A percentile compares a stretch with the other conserved stretches of the same genome.
Evolutionary conservation across 2,329 filamentous ascomycete species (phyloP).

Genomic region (Talaromyces sp.): DNA sequence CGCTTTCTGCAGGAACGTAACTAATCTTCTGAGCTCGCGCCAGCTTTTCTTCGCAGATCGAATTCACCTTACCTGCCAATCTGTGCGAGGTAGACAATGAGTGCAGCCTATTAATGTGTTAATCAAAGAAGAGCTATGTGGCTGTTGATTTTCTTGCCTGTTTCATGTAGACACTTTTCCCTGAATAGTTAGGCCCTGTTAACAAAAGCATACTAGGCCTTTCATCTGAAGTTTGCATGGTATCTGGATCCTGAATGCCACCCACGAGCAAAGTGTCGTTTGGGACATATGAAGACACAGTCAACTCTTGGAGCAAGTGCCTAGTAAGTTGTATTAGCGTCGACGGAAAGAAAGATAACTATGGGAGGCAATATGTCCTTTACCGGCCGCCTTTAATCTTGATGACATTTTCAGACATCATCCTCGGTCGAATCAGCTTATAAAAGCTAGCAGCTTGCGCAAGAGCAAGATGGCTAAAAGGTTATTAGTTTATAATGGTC

Average conservation of each 20-base stretch:
- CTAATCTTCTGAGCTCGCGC: conserved; percentile 46
- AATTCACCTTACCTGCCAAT: conserved; percentile 61
- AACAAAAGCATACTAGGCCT: conserved; percentile 73
- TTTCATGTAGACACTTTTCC: conserved; percentile 94
- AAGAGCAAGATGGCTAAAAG: conserved; percentile 71
- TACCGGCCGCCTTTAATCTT: conserved; percentile 74
- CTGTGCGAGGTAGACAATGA: conserved; percentile 91
- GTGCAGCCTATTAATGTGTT: conserved; percentile 59
- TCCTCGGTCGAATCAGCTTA: conserved; percentile 67
- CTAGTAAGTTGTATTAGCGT: conserved; percentile 39
- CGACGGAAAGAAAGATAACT: not conserved
- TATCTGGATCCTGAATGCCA: conserved; percentile 42
- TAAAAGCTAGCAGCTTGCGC: conserved; percentile 76
- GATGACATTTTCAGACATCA: conserved; percentile 72
- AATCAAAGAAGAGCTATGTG: not conserved
- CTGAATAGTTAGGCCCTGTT: conserved; percentile 94
- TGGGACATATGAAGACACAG: conserved; percentile 76
- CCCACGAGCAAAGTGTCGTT: conserved; percentile 76
- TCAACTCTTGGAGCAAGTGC: conserved; percentile 84
- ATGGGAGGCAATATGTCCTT: conserved; percentile 12
- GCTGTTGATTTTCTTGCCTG: conserved; percentile 53
- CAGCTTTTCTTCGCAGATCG: not conserved
- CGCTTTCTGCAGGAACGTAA: conserved; percentile 79
- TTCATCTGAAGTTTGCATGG: conserved; percentile 10
- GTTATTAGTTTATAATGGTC: not conserved